Evolutionary conservation across 345 rosid species (phyloP).

Genomic region (Excoecaria agallocha): DNA sequence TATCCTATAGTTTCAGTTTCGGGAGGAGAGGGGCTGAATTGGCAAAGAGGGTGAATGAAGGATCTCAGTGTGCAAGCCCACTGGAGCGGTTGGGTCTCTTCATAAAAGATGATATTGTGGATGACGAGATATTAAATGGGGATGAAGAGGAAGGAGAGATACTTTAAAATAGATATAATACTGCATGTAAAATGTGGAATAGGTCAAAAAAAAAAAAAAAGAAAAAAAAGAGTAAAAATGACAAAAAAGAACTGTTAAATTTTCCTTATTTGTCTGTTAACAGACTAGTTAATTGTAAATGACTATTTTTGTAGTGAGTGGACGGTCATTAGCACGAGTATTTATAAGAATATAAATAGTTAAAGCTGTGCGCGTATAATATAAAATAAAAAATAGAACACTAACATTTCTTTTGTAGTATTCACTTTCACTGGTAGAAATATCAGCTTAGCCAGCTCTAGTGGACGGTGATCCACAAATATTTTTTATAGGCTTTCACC

Average conservation of each 20-base stretch:
- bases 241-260: neutral
- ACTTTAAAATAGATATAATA: slow-evolving; percentile 4
- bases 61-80: slow-evolving; percentile 28
- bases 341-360: neutral
- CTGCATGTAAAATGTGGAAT: neutral
- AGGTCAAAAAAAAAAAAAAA: neutral
- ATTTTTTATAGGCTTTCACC: no score
- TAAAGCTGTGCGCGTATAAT: no score
- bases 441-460: no score
- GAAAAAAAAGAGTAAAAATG: no score
- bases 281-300: slow-evolving; percentile 10
- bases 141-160: slow-evolving; percentile 87
- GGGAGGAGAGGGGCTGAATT: slow-evolving; percentile 19
- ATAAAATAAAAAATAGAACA: no score
- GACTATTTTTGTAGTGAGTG: slow-evolving; percentile 18
- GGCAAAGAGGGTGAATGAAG: slow-evolving; percentile 22
- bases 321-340: neutral
- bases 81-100: slow-evolving; percentile 59
- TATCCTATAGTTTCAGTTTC: slow-evolving; percentile 22
- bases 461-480: no score
- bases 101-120: slow-evolving; percentile 44
- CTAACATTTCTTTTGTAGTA: no score
- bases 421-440: no score
- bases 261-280: neutral
- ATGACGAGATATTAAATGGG: slow-evolving; percentile 33